A percentile compares a stretch with the other conserved stretches of the same genome.
phyloP scores from a whole-genome alignment of 345 rosid species.

The Durio zibethinus region DNA sequence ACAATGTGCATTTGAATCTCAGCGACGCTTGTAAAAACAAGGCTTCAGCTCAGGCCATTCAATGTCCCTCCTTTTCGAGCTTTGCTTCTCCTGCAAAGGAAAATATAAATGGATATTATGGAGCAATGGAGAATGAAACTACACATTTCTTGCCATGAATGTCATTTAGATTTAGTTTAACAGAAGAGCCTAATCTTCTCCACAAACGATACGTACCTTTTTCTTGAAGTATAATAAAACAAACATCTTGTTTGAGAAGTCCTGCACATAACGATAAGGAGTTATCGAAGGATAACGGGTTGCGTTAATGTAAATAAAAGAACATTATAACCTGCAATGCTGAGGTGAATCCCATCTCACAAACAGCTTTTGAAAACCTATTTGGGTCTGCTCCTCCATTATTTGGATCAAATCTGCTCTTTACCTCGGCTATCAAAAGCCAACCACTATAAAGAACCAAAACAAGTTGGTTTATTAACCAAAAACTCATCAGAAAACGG shows the following conservation, averaged over 20 bases:
- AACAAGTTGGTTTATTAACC: background rate
- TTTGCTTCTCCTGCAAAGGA: slow-evolving; percentile 47
- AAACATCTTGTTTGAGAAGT: slow-evolving; percentile 87
- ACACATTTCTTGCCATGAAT: background rate
- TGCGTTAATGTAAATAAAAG: background rate
- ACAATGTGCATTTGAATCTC: slow-evolving; percentile 18
- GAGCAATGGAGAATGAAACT: background rate
- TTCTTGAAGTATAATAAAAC: slow-evolving; percentile 68
- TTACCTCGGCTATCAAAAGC: slow-evolving; percentile 96
- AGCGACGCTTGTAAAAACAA: slow-evolving; percentile 87
- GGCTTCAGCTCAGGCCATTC: slow-evolving; percentile 91
- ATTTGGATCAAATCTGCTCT: slow-evolving; percentile 91
- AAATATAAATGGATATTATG: background rate
- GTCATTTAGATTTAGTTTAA: background rate
- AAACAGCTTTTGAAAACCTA: slow-evolving; percentile 61
- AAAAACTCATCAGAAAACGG: background rate
- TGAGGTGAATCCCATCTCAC: slow-evolving; percentile 67
- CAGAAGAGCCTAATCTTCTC: background rate
- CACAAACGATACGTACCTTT: slow-evolving; percentile 47
- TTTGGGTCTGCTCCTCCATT: slow-evolving; percentile 89
- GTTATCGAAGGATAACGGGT: slow-evolving; percentile 7
- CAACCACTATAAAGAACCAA: slow-evolving; percentile 54
- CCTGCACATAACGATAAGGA: slow-evolving; percentile 41
- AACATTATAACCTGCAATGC: slow-evolving; percentile 43
- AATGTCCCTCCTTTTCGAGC: slow-evolving; percentile 46